phyloP scores from a whole-genome alignment of 352 stramenopile species.

The Globisporangium irregulare region DNA sequence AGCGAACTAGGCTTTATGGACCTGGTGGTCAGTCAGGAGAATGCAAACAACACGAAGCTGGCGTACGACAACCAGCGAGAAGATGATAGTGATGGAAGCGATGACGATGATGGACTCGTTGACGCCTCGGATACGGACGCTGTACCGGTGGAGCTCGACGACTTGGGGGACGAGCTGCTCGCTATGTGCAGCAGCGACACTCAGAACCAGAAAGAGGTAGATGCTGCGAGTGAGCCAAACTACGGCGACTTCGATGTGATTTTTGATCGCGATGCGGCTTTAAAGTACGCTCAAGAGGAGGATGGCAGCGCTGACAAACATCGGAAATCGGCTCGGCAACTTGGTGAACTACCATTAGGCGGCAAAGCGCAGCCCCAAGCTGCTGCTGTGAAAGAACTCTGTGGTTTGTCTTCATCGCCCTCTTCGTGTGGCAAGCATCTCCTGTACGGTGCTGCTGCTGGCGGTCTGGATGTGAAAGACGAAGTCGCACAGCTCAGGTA shows the following conservation, averaged over 20 bases:
- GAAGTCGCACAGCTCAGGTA: constrained; percentile 29
- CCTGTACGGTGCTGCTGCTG: neutral
- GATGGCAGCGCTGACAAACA: neutral
- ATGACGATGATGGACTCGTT: neutral
- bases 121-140: constrained; percentile 11
- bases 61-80: neutral
- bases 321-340: neutral
- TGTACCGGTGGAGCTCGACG: constrained; percentile 9
- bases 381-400: neutral
- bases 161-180: constrained; percentile 11
- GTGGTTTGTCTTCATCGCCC: neutral
- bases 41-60: neutral
- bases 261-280: constrained; percentile 8
- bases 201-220: neutral
- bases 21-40: neutral
- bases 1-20: neutral
- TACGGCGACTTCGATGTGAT: constrained; percentile 7
- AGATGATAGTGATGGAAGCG: neutral
- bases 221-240: neutral
- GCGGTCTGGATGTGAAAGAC: neutral
- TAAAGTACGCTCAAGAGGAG: neutral
- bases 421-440: neutral
- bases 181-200: constrained; percentile 7
- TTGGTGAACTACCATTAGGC: neutral
- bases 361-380: neutral